Conservation (phyloP, 139 green algal species). For the Tetraselmis chui region DNA sequence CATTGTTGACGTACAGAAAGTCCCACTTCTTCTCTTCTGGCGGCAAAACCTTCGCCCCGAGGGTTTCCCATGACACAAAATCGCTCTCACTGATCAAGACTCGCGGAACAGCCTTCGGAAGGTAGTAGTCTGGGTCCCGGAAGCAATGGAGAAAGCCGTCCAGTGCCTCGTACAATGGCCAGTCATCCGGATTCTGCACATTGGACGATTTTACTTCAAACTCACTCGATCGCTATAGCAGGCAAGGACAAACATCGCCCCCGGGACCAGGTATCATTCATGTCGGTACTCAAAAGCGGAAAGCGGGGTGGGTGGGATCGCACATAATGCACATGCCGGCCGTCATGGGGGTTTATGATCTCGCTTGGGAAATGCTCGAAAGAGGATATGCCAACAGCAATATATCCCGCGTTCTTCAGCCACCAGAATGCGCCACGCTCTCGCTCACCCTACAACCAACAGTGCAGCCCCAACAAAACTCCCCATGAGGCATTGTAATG, state of each 20-base stretch:
- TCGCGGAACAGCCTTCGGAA: not conserved
- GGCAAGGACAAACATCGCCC: no score
- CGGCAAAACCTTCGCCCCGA: constrained; percentile 5
- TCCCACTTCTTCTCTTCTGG: constrained; percentile 18
- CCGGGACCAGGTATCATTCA: no score
- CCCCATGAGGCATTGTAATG: not conserved
- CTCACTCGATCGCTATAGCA: not conserved
- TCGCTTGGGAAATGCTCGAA: constrained; percentile 1
- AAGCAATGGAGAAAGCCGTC: not conserved
- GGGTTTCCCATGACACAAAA: not conserved
- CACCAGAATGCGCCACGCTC: not conserved
- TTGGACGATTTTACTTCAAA: not conserved
- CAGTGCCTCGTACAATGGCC: not conserved
- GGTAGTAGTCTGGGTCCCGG: not conserved
- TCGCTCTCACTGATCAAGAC: constrained; percentile 2
- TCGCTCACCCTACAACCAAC: not conserved
- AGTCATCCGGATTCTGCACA: not conserved
- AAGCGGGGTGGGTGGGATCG: no score
- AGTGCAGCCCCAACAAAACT: not conserved
- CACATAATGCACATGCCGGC: not conserved
- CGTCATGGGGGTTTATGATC: constrained; percentile 5
- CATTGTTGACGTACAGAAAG: constrained; percentile 20
- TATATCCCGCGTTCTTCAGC: not conserved
- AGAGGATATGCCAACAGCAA: not conserved
- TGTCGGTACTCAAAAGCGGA: no score